Percentiles rank a stretch among this genome's conserved stretches.
Conservation (phyloP, 1,139 yeast genomes). For the Meyerozyma smithsonii region DNA sequence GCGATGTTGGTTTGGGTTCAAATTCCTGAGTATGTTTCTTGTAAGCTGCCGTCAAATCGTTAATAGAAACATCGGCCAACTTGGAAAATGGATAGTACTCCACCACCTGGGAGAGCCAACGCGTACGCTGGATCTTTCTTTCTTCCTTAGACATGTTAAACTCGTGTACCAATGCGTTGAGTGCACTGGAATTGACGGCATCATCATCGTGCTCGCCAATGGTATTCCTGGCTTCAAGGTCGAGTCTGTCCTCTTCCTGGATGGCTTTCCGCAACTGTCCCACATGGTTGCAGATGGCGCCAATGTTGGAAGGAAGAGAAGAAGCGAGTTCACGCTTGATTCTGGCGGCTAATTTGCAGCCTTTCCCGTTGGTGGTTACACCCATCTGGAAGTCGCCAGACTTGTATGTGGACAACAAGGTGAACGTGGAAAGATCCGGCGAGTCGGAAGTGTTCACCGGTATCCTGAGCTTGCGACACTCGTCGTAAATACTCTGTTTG, state of each 20-base stretch:
- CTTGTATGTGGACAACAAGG: conserved; percentile 64
- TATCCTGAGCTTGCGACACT: conserved; percentile 59
- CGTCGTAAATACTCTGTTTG: conserved; percentile 37
- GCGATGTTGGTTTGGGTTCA: too few species aligned
- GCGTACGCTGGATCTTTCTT: conserved; percentile 55
- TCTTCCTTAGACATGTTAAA: conserved; percentile 50
- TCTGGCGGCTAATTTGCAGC: conserved; percentile 81
- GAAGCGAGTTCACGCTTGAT: conserved; percentile 70
- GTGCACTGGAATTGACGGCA: conserved; percentile 50
- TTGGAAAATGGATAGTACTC: conserved; percentile 81
- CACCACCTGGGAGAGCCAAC: conserved; percentile 88
- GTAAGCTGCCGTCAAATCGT: conserved; percentile 49
- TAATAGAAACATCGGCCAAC: conserved; percentile 53
- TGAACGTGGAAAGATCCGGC: conserved; percentile 69
- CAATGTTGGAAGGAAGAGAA: conserved; percentile 65
- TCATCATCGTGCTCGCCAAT: conserved; percentile 70
- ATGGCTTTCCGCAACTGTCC: conserved; percentile 61
- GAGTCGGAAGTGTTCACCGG: conserved; percentile 80
- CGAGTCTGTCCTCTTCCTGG: conserved; percentile 47
- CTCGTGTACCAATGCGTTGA: conserved; percentile 62
- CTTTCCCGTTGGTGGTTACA: conserved; percentile 82
- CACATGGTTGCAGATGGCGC: conserved; percentile 60
- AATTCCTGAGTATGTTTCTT: too few species aligned
- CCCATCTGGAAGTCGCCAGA: conserved; percentile 81
- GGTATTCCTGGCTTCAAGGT: conserved; percentile 17